Conservation (phyloP, 2,329 filamentous ascomycete genomes). For the Penicillium sp. region DNA sequence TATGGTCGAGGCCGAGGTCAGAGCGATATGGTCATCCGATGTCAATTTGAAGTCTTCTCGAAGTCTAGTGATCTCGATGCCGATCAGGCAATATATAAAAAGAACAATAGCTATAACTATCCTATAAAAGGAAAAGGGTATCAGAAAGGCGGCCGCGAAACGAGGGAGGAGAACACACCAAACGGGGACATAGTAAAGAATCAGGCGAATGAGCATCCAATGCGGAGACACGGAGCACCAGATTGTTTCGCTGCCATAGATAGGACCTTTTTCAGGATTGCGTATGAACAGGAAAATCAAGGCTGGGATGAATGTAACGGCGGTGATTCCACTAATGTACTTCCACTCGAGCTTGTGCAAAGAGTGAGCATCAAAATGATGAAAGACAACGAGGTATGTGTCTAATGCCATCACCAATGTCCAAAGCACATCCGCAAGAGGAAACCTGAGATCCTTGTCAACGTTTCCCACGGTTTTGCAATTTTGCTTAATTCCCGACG, state of each 20-base stretch:
- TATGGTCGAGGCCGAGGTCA: neutral
- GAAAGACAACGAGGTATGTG: constrained; percentile 38
- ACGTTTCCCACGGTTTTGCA: neutral
- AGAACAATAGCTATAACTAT: constrained; percentile 26
- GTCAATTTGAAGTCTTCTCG: constrained; percentile 32
- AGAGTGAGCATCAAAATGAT: constrained; percentile 32
- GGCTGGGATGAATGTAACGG: constrained; percentile 35
- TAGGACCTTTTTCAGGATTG: constrained; percentile 30
- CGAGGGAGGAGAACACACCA: constrained; percentile 24
- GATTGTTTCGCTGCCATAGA: constrained; percentile 40
- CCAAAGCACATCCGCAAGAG: constrained; percentile 40
- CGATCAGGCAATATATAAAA: constrained; percentile 28
- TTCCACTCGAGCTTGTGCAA: constrained; percentile 34
- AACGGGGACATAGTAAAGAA: constrained; percentile 39
- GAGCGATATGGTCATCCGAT: constrained; percentile 28
- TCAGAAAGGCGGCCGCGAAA: neutral
- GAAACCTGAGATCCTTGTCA: constrained; percentile 29
- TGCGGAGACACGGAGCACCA: constrained; percentile 41
- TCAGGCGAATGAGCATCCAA: constrained; percentile 37
- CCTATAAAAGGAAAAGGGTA: constrained; percentile 18
- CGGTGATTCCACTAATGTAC: constrained; percentile 31
- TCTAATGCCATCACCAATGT: constrained; percentile 40
- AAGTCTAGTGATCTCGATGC: constrained; percentile 33
- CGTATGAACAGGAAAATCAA: constrained; percentile 35
- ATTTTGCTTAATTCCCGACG: neutral